Conservation (phyloP, 2,329 filamentous ascomycete genomes). For the Graphiopsis chlorocephala region DNA sequence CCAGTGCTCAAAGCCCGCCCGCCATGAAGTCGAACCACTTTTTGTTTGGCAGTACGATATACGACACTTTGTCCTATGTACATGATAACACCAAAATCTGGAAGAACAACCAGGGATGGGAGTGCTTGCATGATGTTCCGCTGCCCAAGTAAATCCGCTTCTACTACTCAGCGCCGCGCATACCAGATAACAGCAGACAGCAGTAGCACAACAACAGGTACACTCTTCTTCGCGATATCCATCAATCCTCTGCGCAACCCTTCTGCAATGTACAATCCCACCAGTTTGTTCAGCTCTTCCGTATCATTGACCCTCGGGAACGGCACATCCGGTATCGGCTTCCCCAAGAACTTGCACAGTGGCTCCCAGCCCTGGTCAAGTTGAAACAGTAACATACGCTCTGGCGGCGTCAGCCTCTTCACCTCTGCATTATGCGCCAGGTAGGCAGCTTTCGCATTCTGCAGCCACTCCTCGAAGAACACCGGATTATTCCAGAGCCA, state of each 20-base stretch:
- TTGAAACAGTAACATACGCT: conserved; percentile 16
- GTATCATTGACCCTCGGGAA: conserved; percentile 2
- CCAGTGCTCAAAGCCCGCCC: background rate
- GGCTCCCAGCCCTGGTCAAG: conserved; percentile 17
- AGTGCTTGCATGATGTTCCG: too few species aligned
- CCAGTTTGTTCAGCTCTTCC: background rate
- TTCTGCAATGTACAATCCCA: background rate
- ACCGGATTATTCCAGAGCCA: conserved; percentile 8
- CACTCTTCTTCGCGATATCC: background rate
- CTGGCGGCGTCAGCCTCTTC: conserved; percentile 3
- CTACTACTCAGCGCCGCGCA: background rate
- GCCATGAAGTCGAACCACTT: background rate
- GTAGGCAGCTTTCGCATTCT: conserved; percentile 16
- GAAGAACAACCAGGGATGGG: background rate
- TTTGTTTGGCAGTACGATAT: background rate
- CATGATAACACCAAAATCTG: background rate
- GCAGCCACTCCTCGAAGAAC: background rate
- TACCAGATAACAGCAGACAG: background rate
- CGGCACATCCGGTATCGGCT: background rate
- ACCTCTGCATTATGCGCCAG: conserved; percentile 14
- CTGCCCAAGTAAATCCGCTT: background rate
- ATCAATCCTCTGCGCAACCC: conserved; percentile 1
- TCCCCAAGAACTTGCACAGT: conserved; percentile 20
- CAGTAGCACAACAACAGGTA: background rate
- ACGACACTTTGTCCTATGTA: background rate